These are phyloP conservation scores for Cytospora schulzeri DNA, from an alignment of 2,329 filamentous ascomycete genomes.

Conservation along the genomic window DNA sequence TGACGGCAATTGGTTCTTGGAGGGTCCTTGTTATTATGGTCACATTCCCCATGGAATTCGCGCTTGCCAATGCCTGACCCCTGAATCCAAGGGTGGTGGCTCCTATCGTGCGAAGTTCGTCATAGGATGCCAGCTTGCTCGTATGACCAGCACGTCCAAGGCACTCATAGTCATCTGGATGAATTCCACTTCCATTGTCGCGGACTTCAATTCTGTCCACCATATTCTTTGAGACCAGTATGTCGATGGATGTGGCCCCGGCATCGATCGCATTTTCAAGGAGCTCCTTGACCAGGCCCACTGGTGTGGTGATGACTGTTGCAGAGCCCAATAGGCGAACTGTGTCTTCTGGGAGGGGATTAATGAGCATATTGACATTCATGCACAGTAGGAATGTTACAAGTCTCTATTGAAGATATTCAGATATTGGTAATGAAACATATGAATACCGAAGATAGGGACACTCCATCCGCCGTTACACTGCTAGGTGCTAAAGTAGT, in stretches of 20 bases:
- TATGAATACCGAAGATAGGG: neutral
- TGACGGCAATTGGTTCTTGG: slow-evolving; percentile 59
- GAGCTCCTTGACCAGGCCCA: slow-evolving; percentile 72
- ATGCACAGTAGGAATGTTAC: neutral
- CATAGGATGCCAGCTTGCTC: slow-evolving; percentile 69
- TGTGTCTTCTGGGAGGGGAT: slow-evolving; percentile 50
- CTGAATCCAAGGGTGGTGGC: slow-evolving; percentile 72
- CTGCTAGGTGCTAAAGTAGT: neutral
- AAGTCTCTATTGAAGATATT: neutral
- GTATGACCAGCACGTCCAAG: slow-evolving; percentile 71
- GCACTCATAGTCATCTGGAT: slow-evolving; percentile 58
- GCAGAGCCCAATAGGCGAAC: slow-evolving; percentile 62
- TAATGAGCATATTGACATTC: slow-evolving; percentile 50
- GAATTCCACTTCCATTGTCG: slow-evolving; percentile 75
- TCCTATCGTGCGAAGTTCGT: slow-evolving; percentile 60
- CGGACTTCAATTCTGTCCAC: slow-evolving; percentile 70
- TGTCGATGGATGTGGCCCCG: slow-evolving; percentile 64
- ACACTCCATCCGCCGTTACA: neutral
- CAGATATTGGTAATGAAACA: neutral
- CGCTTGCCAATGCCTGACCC: slow-evolving; percentile 71
- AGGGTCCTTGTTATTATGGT: slow-evolving; percentile 65
- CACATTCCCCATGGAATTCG: slow-evolving; percentile 61
- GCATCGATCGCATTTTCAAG: slow-evolving; percentile 78
- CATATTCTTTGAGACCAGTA: slow-evolving; percentile 66
- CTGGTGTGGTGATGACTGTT: slow-evolving; percentile 60